Evolutionary conservation across 495 filamentous ascomycete species (phyloP), one percentile per base, ranked within the genome.

Genomic region (Trichoderma gamsii): DNA sequence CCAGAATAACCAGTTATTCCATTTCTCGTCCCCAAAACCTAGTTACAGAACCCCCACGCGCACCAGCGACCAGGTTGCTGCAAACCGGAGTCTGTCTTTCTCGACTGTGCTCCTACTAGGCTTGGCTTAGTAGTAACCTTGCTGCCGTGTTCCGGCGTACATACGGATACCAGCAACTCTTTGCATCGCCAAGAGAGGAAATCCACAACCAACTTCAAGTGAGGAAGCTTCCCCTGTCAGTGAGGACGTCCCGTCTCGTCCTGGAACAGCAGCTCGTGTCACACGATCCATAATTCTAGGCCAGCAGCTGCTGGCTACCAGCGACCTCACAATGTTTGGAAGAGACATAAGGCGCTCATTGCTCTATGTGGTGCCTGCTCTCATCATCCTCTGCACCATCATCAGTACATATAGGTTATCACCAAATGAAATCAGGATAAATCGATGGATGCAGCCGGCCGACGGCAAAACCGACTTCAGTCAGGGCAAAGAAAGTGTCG

Each of bases 341-440:
- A 69, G 74, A 66, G 77, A 76, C 66, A 56, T 76, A 7, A 76
- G 71, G 68, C 76, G 78, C 13, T 43, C 73, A 29, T 38, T 66
- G 35, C 73, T 80, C 35, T 6, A 78, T 27, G 41, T 75, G 2
- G 69, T 66, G 38, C 74, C 75, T 21, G 25, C 27, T 32, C 2
- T 61, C 56, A 16, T 61, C 23, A 1, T 61, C 27, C 25, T 61
- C 56, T 61, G 16, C 56, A 61, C 56, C 21, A 32, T 27, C 56
- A 11, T 61, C 56, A 61, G 56, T 29, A 15, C 27, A 4, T 61
- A 61, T 61, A 13, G 11, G 56, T 25, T 29, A 4, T 11, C 18
- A n/a, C 23, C 51, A 11, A 25, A 4, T 56, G 5, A 23, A 16
- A 29, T 21, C 25, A 27, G 27, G 13, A 21, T 29, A 4, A 32